A percentile compares a stretch with the other conserved stretches of the same genome.
Evolutionary conservation across 2,329 filamentous ascomycete species (phyloP).

Genomic region (Aspergillus cejpii): DNA sequence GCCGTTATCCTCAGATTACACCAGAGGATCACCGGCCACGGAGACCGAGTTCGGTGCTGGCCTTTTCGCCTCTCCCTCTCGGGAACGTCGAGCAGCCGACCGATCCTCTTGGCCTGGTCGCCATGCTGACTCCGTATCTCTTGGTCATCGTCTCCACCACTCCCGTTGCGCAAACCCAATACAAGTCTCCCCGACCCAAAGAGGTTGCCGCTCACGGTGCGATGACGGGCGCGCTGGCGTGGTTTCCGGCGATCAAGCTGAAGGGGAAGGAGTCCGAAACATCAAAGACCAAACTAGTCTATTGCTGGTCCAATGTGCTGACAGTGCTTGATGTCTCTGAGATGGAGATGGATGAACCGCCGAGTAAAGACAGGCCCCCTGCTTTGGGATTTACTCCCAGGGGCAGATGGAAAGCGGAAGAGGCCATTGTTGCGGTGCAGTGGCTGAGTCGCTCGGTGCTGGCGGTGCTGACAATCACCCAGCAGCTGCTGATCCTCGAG

Average conservation of each 20-base stretch:
- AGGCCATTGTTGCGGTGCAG: constrained; percentile 91
- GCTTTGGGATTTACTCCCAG: constrained; percentile 72
- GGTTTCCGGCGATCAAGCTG: constrained; percentile 93
- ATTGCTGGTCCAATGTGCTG: constrained; percentile 98
- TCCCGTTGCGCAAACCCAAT: constrained; percentile 89
- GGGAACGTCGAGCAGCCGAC: constrained; percentile 90
- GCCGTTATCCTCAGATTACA: constrained; percentile 71
- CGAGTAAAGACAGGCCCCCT: constrained; percentile 69
- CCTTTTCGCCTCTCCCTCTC: constrained; percentile 80
- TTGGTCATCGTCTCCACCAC: constrained; percentile 96
- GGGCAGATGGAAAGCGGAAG: constrained; percentile 86
- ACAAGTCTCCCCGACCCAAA: constrained; percentile 86
- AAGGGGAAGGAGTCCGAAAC: constrained; percentile 65
- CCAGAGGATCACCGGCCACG: constrained; percentile 58
- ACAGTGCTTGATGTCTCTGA: constrained; percentile 87
- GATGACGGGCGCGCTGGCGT: constrained; percentile 88
- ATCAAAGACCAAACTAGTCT: constrained; percentile 75
- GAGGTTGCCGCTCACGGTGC: constrained; percentile 84
- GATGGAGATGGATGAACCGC: constrained; percentile 48
- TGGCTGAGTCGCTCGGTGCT: constrained; percentile 94
- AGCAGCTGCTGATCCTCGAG: constrained; percentile 85
- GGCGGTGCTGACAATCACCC: constrained; percentile 86
- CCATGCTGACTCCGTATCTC: constrained; percentile 90
- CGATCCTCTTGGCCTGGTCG: constrained; percentile 82
- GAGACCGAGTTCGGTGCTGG: constrained; percentile 91